Percentiles rank a stretch among this genome's conserved stretches.
phyloP scores from a whole-genome alignment of 2,329 filamentous ascomycete species.

The Incumbomyces delicatus region DNA sequence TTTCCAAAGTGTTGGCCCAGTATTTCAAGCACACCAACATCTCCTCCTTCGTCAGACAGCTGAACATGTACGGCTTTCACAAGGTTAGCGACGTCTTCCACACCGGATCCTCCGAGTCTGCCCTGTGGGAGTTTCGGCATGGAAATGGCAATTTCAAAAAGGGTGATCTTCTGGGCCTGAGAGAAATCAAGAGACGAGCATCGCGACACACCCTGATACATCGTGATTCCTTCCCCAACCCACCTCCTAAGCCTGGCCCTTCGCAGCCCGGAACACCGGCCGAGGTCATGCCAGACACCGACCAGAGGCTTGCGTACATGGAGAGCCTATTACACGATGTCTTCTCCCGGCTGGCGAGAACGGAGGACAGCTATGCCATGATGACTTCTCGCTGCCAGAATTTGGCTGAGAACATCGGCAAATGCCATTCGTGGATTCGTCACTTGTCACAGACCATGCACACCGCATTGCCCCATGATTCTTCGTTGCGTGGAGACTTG shows the following conservation, averaged over 20 bases:
- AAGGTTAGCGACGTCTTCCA: conserved; percentile 99
- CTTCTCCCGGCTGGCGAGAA: conserved; percentile 62
- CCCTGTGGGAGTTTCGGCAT: conserved; percentile 98
- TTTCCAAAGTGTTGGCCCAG: conserved; percentile 94
- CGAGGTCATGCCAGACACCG: conserved; percentile 72
- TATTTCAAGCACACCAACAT: conserved; percentile 99
- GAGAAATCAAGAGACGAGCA: conserved; percentile 91
- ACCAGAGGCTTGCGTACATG: conserved; percentile 62
- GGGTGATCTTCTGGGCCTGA: conserved; percentile 78
- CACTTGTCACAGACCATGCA: conserved; percentile 22
- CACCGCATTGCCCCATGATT: conserved; percentile 61
- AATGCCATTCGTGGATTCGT: conserved; percentile 53
- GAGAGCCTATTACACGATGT: conserved; percentile 80
- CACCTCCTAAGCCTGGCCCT: conserved; percentile 53
- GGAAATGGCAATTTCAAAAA: conserved; percentile 95
- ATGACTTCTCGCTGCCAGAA: conserved; percentile 73
- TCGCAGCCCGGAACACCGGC: conserved; percentile 79
- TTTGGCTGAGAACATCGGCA: conserved; percentile 68
- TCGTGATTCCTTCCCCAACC: conserved; percentile 72
- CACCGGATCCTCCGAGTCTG: conserved; percentile 83
- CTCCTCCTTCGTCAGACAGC: conserved; percentile 90
- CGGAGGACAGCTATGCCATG: conserved; percentile 71
- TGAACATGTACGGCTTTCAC: conserved; percentile 99
- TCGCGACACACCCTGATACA: conserved; percentile 90
- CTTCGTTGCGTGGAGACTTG: conserved; percentile 63